Conservation (phyloP, 805 yeast genomes). For the Metschnikowia borealis region DNA sequence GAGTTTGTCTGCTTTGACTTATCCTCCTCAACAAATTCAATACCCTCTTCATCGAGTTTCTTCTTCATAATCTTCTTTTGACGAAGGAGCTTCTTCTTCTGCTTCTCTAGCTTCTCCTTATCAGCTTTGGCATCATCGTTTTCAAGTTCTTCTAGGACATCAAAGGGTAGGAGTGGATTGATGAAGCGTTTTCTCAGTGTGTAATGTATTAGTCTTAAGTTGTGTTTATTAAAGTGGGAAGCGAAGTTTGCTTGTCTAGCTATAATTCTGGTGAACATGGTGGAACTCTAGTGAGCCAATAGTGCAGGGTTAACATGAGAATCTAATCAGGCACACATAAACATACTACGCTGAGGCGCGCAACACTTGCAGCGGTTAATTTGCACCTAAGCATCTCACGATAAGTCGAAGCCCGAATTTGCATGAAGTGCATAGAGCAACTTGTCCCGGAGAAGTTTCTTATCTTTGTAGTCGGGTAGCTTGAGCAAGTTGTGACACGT, state of each 20-base stretch:
- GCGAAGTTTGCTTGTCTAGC: neutral
- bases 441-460: constrained; percentile 47
- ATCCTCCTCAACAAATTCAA: neutral
- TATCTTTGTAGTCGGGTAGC: constrained; percentile 69
- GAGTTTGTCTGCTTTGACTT: neutral
- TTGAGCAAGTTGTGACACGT: constrained; percentile 89
- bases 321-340: neutral
- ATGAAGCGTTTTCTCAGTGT: constrained; percentile 10
- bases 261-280: neutral
- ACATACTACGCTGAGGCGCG: neutral
- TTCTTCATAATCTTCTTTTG: constrained; percentile 18
- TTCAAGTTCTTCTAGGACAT: constrained; percentile 34
- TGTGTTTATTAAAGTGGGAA: neutral
- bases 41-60: constrained; percentile 7
- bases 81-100: constrained; percentile 24
- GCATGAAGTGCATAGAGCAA: constrained; percentile 74
- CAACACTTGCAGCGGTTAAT: neutral
- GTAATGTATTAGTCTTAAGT: neutral
- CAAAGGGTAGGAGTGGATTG: constrained; percentile 42
- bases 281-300: neutral
- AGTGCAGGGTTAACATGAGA: neutral
- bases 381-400: constrained; percentile 5
- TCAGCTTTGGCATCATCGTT: constrained; percentile 27
- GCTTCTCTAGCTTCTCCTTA: constrained; percentile 26
- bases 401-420: constrained; percentile 82